Evolutionary conservation across 441 rosid genomes (phyloP).

Genomic region (Eutrema salsugineum): DNA sequence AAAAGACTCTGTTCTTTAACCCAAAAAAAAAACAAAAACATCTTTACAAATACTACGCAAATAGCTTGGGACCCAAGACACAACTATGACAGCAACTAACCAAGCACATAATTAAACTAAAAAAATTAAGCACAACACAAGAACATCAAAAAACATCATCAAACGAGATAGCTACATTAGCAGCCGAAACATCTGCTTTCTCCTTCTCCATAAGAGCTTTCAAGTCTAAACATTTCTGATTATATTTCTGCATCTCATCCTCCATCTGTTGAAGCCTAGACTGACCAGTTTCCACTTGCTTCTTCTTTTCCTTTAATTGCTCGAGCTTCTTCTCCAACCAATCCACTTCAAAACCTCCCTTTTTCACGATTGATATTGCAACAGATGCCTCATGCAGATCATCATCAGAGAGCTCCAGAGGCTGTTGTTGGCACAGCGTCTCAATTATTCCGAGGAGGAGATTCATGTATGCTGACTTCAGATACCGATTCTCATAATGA

Average conservation of each 20-base stretch:
- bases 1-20: too few relatives aligned
- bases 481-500: background rate
- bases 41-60: too few relatives aligned
- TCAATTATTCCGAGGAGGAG: background rate
- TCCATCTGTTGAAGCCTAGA: background rate
- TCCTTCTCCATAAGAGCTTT: background rate
- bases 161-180: too few relatives aligned
- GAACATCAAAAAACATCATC: too few relatives aligned
- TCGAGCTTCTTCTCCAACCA: slow-evolving; percentile 14
- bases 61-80: too few relatives aligned
- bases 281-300: background rate
- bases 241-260: background rate
- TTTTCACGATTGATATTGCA: background rate
- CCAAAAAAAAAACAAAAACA: too few relatives aligned
- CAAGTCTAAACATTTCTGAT: background rate
- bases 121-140: too few relatives aligned
- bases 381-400: background rate
- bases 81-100: too few relatives aligned
- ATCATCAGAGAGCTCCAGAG: background rate
- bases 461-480: background rate
- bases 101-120: too few relatives aligned
- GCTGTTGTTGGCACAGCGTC: background rate
- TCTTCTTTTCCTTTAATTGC: background rate
- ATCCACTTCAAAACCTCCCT: slow-evolving; percentile 4
- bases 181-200: background rate